A percentile compares a stretch with the other conserved stretches of the same genome.
phyloP scores from a whole-genome alignment of 345 rosid species.

The Eucalyptus regnans region DNA sequence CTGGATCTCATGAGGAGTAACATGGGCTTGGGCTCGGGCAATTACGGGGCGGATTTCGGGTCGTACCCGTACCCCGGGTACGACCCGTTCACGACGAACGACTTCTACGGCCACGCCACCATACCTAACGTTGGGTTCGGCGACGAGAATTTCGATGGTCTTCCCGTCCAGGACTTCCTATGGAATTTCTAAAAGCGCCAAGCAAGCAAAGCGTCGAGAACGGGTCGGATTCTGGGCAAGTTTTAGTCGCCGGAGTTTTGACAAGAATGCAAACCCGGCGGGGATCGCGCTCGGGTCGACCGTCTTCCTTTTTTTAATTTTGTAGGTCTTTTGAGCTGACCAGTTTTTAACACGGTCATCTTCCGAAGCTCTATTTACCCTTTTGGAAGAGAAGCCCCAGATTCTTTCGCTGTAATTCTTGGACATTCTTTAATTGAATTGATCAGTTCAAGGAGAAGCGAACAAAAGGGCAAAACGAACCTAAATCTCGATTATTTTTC shows the following conservation, averaged over 20 bases:
- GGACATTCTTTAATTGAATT: neutral
- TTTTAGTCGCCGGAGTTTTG: slow-evolving; percentile 3
- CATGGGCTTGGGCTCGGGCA: slow-evolving; percentile 10
- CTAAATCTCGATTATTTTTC: neutral
- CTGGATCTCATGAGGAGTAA: slow-evolving; percentile 6
- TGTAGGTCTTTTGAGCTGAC: neutral
- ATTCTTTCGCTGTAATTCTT: neutral
- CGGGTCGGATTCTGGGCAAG: neutral
- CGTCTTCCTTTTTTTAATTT: neutral
- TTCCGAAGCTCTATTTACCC: neutral
- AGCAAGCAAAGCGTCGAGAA: neutral
- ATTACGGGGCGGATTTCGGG: slow-evolving; percentile 28
- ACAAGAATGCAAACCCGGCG: neutral
- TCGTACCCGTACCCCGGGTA: slow-evolving; percentile 32
- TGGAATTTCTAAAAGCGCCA: slow-evolving; percentile 38
- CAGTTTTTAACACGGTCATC: neutral
- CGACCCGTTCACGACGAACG: slow-evolving; percentile 25
- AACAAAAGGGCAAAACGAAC: neutral
- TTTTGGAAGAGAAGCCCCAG: neutral
- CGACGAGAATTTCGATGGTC: slow-evolving; percentile 22
- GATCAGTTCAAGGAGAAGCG: neutral
- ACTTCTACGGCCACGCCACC: slow-evolving; percentile 11
- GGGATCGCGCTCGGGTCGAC: neutral
- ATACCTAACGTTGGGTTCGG: slow-evolving; percentile 1
- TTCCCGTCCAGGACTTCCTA: slow-evolving; percentile 21